Percentiles rank a stretch among this genome's conserved stretches.
Evolutionary conservation across 352 stramenopile genomes (phyloP).

Genomic region (Stramenopiles sp.): DNA sequence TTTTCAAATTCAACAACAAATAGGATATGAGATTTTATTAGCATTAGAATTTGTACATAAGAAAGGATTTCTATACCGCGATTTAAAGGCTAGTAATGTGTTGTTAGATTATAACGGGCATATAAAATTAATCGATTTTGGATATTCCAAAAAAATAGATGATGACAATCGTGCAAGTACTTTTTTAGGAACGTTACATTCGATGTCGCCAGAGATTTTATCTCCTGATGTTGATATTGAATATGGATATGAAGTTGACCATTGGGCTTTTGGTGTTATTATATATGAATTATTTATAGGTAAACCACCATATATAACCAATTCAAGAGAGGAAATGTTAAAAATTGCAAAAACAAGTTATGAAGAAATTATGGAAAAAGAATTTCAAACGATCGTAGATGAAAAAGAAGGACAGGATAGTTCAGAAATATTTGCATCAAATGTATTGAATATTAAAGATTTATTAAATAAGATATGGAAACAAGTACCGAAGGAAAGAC

Average conservation of each 20-base stretch:
- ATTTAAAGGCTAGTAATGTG: slow-evolving; percentile 44
- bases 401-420: not conserved
- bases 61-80: slow-evolving; percentile 82
- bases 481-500: not conserved
- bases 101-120: not conserved
- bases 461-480: not conserved
- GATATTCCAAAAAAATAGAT: not conserved
- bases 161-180: not conserved
- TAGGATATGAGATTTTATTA: slow-evolving; percentile 70
- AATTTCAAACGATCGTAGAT: not conserved
- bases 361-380: not conserved
- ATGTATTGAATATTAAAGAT: not conserved
- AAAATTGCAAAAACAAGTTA: not conserved
- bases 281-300: not conserved
- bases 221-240: not conserved
- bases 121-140: not conserved
- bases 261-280: not conserved
- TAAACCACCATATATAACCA: not conserved
- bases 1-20: not conserved
- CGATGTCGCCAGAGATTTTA: slow-evolving; percentile 3
- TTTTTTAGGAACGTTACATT: not conserved
- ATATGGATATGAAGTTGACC: slow-evolving; percentile 3
- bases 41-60: slow-evolving; percentile 82
- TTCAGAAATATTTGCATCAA: not conserved
- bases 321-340: not conserved